Evolutionary conservation across 176 grass and related monocot genomes (phyloP).

Genomic region (Musa acuminata): DNA sequence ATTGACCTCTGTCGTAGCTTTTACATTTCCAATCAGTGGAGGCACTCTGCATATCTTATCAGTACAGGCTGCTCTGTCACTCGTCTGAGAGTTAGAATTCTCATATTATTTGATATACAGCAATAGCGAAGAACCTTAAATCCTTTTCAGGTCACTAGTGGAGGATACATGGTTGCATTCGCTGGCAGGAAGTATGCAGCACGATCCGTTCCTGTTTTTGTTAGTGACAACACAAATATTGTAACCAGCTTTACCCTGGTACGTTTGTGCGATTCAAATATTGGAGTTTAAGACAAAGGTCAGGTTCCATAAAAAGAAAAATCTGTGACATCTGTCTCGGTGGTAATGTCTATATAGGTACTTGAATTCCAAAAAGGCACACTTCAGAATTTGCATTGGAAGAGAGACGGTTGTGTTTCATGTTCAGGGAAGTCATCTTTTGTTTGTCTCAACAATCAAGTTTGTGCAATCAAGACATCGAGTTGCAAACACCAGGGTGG

Average conservation of each 20-base stretch:
- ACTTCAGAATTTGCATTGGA: constrained; percentile 80
- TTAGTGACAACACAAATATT: constrained; percentile 39
- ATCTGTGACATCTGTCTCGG: neutral
- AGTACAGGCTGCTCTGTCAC: too few relatives aligned
- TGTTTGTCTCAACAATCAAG: constrained; percentile 53
- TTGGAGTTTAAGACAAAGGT: neutral
- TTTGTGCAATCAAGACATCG: constrained; percentile 39
- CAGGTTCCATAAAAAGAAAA: neutral
- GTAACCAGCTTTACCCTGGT: constrained; percentile 90
- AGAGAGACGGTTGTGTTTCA: constrained; percentile 44
- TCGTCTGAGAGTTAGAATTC: too few relatives aligned
- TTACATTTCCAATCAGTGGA: too few relatives aligned
- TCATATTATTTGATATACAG: neutral
- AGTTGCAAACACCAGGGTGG: constrained; percentile 61
- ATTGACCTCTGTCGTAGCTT: too few relatives aligned
- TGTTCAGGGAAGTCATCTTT: constrained; percentile 52
- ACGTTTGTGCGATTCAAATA: neutral
- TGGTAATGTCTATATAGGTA: constrained; percentile 24
- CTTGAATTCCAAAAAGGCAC: constrained; percentile 84
- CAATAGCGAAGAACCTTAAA: constrained; percentile 4
- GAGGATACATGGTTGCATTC: constrained; percentile 80
- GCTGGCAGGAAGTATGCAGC: constrained; percentile 75
- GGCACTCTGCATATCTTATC: too few relatives aligned
- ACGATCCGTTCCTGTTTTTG: constrained; percentile 47
- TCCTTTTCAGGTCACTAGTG: constrained; percentile 32